Evolutionary conservation across 371 early-diverging fungal species (phyloP), one percentile per base, ranked within the genome.

Genomic region (Coemansia sp.): DNA sequence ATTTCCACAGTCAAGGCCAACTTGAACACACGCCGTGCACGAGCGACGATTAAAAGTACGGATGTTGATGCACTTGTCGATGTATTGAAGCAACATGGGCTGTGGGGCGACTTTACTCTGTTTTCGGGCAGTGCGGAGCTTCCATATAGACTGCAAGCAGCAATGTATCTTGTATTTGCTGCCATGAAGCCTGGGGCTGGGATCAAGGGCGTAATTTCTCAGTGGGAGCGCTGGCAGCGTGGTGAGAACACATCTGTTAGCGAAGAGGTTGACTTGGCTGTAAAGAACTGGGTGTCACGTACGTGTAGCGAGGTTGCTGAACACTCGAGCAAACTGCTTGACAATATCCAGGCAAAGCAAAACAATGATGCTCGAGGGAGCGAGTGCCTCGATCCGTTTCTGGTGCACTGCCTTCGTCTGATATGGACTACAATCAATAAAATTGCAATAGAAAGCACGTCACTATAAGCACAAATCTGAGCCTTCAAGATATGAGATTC

Each of bases 221-320:
- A 8, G 24, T 75, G 75, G 75, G 71, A 71, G 61, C 64, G 71
- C 41, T 75, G 75, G 75, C 75, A 51, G 2, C 57, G 65, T 4
- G 71, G 75, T 61, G 52, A 40, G 3, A 28, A 23, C 8, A 40
- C 26, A 11, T 4, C 8, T 12, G 19, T 23, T 9, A 21, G 19
- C 3, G 29, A 3, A 23, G 46, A 17, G 0, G 41, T 29, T 12
- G 23, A 58, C 23, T 3, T 19, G 54, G 69, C 70, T 8, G 54
- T 48, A 24, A 11, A 19, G 21, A 23, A 36, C 17, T 70, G 70
- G 70, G 24, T 68, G 24, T 21, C 17, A 24, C 46, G 32, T 8
- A 49, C 65, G 9, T 71, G 71, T 9, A 46, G 21, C 13, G 23
- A 28, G n/a, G n/a, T 61, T 26, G 51, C 36, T 12, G 15, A 17